Evolutionary conservation across 352 stramenopile genomes (phyloP).

Genomic region (Blastocystis sp.): DNA sequence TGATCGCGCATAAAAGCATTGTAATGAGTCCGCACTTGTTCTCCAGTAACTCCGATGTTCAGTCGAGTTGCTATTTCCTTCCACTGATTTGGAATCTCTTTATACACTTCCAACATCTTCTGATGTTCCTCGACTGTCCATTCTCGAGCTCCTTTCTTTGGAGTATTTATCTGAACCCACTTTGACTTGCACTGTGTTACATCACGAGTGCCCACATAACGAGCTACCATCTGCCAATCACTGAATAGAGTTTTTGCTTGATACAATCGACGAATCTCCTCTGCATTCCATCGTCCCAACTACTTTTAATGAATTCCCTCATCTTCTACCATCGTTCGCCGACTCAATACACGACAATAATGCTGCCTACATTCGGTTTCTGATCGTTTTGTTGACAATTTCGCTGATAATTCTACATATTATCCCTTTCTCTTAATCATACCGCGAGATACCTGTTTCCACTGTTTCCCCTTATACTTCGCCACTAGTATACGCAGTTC

Average conservation of each 20-base stretch:
- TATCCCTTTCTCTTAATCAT: not conserved
- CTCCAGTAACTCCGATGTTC: not conserved
- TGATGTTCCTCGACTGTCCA: conserved; percentile 8
- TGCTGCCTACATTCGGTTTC: conserved; percentile 16
- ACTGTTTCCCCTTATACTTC: not conserved
- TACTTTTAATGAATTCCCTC: not conserved
- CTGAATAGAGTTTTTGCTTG: not conserved
- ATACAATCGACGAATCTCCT: not conserved
- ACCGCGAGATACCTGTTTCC: conserved; percentile 6
- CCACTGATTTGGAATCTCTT: not conserved
- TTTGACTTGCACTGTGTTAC: conserved; percentile 11
- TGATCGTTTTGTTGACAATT: not conserved
- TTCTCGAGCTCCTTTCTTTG: not conserved
- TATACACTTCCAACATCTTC: not conserved
- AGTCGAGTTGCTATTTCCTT: not conserved
- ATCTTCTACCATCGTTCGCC: not conserved
- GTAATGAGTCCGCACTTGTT: conserved; percentile 1
- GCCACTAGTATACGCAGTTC: not conserved
- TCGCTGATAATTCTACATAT: not conserved
- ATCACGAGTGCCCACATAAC: not conserved
- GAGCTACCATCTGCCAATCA: not conserved
- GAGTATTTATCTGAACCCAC: not conserved
- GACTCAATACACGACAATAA: conserved; percentile 16
- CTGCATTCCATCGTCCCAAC: conserved; percentile 20
- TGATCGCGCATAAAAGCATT: not conserved